Evolutionary conservation across 2,329 filamentous ascomycete species (phyloP).

Genomic region (Alternaria infectoria): DNA sequence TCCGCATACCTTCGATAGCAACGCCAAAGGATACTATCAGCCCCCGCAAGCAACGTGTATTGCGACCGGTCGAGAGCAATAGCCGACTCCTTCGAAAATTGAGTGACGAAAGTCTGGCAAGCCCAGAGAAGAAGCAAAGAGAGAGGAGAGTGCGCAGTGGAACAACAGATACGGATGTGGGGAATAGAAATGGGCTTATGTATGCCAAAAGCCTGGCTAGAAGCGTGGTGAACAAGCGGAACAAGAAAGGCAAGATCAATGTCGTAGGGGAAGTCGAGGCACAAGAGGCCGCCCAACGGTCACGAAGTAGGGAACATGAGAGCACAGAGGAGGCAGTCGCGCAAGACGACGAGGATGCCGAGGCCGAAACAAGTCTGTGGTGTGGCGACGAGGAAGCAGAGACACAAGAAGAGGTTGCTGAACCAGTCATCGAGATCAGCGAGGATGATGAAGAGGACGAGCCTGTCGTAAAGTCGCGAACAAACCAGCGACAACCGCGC

Average conservation of each 20-base stretch:
- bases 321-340: constrained; percentile 7
- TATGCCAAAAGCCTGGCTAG: constrained; percentile 40
- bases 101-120: constrained; percentile 38
- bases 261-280: constrained; percentile 16
- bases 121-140: constrained; percentile 33
- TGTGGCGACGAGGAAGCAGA: constrained; percentile 36
- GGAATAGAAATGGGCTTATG: constrained; percentile 20
- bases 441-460: constrained; percentile 40
- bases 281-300: constrained; percentile 15
- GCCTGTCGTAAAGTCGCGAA: constrained; percentile 28
- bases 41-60: constrained; percentile 40
- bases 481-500: constrained; percentile 20
- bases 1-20: constrained; percentile 28
- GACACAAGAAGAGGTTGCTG: constrained; percentile 4
- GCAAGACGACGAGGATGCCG: constrained; percentile 17
- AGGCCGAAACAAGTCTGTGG: constrained; percentile 38
- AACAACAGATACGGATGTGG: constrained; percentile 22
- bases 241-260: constrained; percentile 20
- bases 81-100: constrained; percentile 36
- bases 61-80: constrained; percentile 43
- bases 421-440: constrained; percentile 10
- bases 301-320: constrained; percentile 8
- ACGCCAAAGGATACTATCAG: constrained; percentile 16
- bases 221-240: constrained; percentile 32
- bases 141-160: constrained; percentile 22